Base-by-base conservation (phyloP, 1,284 basidiomycete species). In the Fomitopsis betulina region DNA sequence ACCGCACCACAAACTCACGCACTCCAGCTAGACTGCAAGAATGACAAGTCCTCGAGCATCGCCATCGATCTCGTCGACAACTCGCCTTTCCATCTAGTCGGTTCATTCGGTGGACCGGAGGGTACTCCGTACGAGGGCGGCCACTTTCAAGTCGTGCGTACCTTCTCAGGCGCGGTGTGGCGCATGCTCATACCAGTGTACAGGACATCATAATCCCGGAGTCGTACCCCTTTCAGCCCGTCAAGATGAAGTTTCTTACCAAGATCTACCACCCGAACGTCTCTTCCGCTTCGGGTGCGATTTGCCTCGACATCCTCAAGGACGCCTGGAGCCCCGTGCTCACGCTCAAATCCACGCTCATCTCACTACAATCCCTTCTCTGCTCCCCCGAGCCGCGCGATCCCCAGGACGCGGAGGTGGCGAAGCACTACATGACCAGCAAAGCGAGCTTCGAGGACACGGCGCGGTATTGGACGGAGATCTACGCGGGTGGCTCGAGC, bases 241-340 rank as follows among this genome's bases (percentile, higher is more conserved):
- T 97, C 62, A 98, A 98, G 80, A 98, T 99, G 95, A 95, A 95
- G 73, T 97, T 97, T 73, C 86, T 93, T 66, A 96, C 93, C 60
- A 94, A 96, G 74, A 93, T 98, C 47, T 99, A 98, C 72, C 96
- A 98, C 75, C 96, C 97, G 1, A 99, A 98, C 72, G 82, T 99
- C 56, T 97, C 94, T 25, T 97, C 94, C 27, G 92, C 91, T 43
- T 95, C 92, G 13, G 96, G 93, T 55, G 93, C 92, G 57, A 95
- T 95, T 74, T 94, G 93, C 72, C 87, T 95, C 59, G 87, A 90
- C 68, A 93, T 93, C 66, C 78, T 93, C 65, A 91, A 92, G 73
- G 94, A 97, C 71, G 93, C 93, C 30, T 96, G 94, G 94, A 91
- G 89, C 13, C 91, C 91, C 54, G 93, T 97, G 42, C 83, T 96